These are phyloP conservation scores for Mycena filopes DNA, from an alignment of 768 basidiomycete genomes.

Conservation along the genomic window DNA sequence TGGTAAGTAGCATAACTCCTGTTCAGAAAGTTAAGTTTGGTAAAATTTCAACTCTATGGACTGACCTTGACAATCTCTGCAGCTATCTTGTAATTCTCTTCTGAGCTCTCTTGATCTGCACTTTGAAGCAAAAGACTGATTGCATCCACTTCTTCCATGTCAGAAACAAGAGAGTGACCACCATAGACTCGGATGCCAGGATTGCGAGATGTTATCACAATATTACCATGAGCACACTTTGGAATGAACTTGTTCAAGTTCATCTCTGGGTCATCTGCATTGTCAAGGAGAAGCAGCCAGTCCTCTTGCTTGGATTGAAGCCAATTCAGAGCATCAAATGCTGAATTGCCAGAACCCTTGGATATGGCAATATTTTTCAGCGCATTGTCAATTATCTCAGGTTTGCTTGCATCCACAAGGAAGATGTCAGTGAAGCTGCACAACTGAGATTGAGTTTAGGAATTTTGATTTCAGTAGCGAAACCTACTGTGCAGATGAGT, in stretches of 20 bases:
- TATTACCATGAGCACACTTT: slow-evolving; percentile 20
- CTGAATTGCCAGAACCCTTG: neutral
- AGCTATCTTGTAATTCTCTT: neutral
- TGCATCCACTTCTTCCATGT: slow-evolving; percentile 10
- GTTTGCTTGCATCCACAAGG: slow-evolving; percentile 9
- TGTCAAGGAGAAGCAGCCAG: slow-evolving; percentile 13
- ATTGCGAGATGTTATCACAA: slow-evolving; percentile 25
- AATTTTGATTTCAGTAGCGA: no score
- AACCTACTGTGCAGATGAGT: no score
- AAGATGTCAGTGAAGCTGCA: slow-evolving; percentile 6
- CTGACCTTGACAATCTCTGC: slow-evolving; percentile 23
- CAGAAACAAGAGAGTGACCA: neutral
- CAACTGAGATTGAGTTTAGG: no score
- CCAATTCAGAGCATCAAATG: slow-evolving; percentile 8
- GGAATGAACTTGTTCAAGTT: slow-evolving; percentile 16
- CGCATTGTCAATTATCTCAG: slow-evolving; percentile 2
- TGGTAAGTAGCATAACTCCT: slow-evolving; percentile 5
- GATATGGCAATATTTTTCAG: slow-evolving; percentile 13
- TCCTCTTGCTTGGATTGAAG: neutral
- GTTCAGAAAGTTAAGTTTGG: neutral
- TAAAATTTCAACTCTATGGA: neutral
- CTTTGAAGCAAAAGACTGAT: neutral
- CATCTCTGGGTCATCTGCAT: slow-evolving; percentile 14
- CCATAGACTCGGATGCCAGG: neutral
- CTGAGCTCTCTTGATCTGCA: neutral